Evolutionary conservation across 2,329 filamentous ascomycete genomes (phyloP), one percentile per base, ranked within the genome.

Genomic region (Stagonosporopsis chrysanthemi): DNA sequence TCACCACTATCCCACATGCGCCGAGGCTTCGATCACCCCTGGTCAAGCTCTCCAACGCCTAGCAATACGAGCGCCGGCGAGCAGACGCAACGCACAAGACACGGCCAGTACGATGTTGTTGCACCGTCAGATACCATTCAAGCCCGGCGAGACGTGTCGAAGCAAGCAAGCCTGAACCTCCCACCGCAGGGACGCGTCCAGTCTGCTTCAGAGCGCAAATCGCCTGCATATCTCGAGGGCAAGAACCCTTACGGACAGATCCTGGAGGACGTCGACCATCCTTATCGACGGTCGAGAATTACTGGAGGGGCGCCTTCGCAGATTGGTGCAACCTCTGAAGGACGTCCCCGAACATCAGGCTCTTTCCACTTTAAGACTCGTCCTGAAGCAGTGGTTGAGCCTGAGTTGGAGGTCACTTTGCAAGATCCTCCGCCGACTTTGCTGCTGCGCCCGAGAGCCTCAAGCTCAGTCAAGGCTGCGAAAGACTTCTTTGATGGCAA

Each of bases 241-340:
- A 75, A 70, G 55, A 74, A 74, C 28, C 69, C 71, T 7, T 73
- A 74, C 57, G 72, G 70, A 35, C 63, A 64, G 33, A 64, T 75
- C 22, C 45, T 75, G 38, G 65, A 71, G 19, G 60, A 51, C 28
- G 50, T 61, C 45, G 61, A 69, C 8, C 64, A 66, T 48, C 61
- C 66, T 8, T 69, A 66, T 51, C 64, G 62, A 41, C 62, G 63
- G 40, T 33, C 48, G 11, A 56, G 49, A 31, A 38, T 40, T 5
- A 28, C 48, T 38, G 24, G 48, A 29, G 36, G 56, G 14, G 56
- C 66, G 5, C 64, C 70, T 23, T 67, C 66, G 11, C 66, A 69
- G 44, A 26, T 62, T n/a, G 60, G 63, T 44, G 66, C 67, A 28
- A 62, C 47, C 22, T 64, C 60, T 35, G 62, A 64, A 56, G 59